phyloP scores from a whole-genome alignment of 179 eudicot species.

The Silene noctiflora region DNA sequence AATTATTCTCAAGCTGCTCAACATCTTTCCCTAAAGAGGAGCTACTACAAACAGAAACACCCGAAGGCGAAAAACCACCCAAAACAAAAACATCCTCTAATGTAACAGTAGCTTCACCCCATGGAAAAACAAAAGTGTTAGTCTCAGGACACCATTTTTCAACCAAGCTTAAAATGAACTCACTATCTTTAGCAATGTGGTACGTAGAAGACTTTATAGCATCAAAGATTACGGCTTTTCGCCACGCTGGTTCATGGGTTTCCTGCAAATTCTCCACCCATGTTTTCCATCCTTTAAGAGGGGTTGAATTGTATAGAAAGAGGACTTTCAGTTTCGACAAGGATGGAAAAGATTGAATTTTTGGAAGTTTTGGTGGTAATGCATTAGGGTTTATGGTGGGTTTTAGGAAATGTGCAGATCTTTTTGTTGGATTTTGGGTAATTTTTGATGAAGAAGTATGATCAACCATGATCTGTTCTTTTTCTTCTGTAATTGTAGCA shows the following conservation, averaged over 20 bases:
- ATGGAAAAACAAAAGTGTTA: conserved; percentile 33
- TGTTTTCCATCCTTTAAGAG: too few species aligned
- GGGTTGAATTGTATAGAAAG: too few species aligned
- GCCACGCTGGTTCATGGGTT: conserved; percentile 6
- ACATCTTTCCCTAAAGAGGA: not conserved
- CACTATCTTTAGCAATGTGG: not conserved
- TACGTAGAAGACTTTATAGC: conserved; percentile 14
- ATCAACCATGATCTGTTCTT: too few species aligned
- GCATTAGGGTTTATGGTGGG: too few species aligned
- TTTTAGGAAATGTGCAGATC: too few species aligned
- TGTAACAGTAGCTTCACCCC: conserved; percentile 14
- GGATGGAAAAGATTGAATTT: too few species aligned
- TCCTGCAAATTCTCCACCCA: too few species aligned
- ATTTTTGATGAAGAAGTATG: too few species aligned
- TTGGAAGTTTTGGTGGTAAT: too few species aligned
- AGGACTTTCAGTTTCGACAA: too few species aligned
- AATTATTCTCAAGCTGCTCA: not conserved
- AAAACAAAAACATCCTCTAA: conserved; percentile 1
- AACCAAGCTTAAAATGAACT: not conserved
- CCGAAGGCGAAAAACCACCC: conserved; percentile 20
- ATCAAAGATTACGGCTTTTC: conserved; percentile 16
- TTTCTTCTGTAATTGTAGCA: too few species aligned
- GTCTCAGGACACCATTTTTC: conserved; percentile 39
- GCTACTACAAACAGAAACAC: not conserved
- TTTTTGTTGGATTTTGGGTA: too few species aligned